A percentile compares a stretch with the other conserved stretches of the same genome.
phyloP scores from a whole-genome alignment of 768 basidiomycete genomes.

The Coprinopsis marcescibilis region DNA sequence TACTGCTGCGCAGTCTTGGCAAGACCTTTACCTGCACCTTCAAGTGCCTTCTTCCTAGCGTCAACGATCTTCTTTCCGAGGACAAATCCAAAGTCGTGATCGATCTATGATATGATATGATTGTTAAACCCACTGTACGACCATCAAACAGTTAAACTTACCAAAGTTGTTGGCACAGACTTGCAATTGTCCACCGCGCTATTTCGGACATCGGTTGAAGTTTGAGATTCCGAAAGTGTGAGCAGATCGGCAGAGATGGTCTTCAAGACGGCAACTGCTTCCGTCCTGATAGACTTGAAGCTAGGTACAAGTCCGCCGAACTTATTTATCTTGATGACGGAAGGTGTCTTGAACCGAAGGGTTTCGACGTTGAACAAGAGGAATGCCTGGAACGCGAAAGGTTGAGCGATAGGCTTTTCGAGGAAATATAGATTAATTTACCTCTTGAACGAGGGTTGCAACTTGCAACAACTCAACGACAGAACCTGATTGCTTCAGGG shows the following conservation, averaged over 20 bases:
- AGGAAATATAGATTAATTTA: constrained; percentile 16
- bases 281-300: constrained; percentile 56
- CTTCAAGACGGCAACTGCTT: constrained; percentile 45
- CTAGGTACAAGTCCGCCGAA: constrained; percentile 64
- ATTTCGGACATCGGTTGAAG: too few relatives aligned
- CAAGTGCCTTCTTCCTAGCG: constrained; percentile 63
- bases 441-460: constrained; percentile 73
- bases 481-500: constrained; percentile 33
- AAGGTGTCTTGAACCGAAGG: constrained; percentile 63
- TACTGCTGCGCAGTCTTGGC: constrained; percentile 43
- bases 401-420: constrained; percentile 1
- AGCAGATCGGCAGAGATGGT: constrained; percentile 51
- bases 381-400: constrained; percentile 48
- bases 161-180: constrained; percentile 31
- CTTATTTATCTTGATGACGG: constrained; percentile 68
- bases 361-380: constrained; percentile 67
- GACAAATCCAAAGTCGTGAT: constrained; percentile 55
- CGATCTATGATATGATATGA: too few relatives aligned
- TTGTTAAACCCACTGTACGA: too few relatives aligned
- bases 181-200: constrained; percentile 54
- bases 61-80: constrained; percentile 64
- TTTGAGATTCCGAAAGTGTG: constrained; percentile 46
- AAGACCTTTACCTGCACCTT: constrained; percentile 69
- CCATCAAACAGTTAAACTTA: constrained; percentile 16
- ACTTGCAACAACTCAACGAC: constrained; percentile 63